Percentiles rank a stretch among this genome's conserved stretches.
phyloP scores from a whole-genome alignment of 164 flowering plant genomes.

The Berberis thunbergii region DNA sequence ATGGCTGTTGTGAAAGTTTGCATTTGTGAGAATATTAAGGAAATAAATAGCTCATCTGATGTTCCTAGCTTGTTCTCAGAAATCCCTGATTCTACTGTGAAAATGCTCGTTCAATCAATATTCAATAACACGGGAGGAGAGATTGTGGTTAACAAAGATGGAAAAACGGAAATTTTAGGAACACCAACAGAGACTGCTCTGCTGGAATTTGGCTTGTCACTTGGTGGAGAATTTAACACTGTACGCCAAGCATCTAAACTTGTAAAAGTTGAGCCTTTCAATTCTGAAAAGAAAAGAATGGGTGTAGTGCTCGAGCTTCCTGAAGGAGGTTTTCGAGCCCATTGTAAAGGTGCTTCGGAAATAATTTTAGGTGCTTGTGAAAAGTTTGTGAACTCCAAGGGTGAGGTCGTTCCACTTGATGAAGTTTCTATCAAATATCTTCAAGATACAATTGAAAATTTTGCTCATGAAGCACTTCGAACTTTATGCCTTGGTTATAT shows the following conservation, averaged over 20 bases:
- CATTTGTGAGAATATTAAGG: constrained; percentile 55
- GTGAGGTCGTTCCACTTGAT: constrained; percentile 62
- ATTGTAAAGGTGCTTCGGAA: constrained; percentile 91
- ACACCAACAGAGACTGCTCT: constrained; percentile 89
- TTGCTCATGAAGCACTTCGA: constrained; percentile 88
- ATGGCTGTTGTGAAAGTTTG: constrained; percentile 90
- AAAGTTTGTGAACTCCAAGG: constrained; percentile 45
- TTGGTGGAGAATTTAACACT: constrained; percentile 67
- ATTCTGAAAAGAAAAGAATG: constrained; percentile 86
- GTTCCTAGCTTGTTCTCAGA: constrained; percentile 26
- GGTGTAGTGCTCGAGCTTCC: constrained; percentile 73
- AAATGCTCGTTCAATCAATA: constrained; percentile 62
- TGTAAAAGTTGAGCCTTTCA: constrained; percentile 87
- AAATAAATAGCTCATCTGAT: constrained; percentile 25
- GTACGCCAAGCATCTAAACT: constrained; percentile 44
- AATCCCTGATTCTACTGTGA: constrained; percentile 47
- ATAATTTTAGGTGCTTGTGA: constrained; percentile 80
- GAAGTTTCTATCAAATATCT: constrained; percentile 34
- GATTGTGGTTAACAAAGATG: constrained; percentile 47
- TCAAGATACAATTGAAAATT: constrained; percentile 52
- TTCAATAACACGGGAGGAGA: constrained; percentile 94
- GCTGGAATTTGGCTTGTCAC: constrained; percentile 73
- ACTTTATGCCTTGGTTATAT: constrained; percentile 86
- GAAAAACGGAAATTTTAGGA: constrained; percentile 67
- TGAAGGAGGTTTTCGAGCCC: constrained; percentile 58